These are phyloP conservation scores for Papilionanthe hybrid DNA, from an alignment of 116 monocot genomes.

Conservation along the genomic window DNA sequence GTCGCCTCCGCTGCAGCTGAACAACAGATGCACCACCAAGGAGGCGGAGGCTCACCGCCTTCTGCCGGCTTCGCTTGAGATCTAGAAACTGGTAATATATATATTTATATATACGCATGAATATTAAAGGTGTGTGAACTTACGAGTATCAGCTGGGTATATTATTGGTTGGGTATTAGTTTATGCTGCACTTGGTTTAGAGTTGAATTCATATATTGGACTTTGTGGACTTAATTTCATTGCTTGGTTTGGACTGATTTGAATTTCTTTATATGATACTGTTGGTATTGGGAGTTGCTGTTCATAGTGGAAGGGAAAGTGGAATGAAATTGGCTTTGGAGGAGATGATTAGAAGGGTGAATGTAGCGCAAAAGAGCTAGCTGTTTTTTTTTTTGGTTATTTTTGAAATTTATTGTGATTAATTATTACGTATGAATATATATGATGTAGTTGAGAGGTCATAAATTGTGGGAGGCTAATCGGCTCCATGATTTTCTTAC, in stretches of 20 bases:
- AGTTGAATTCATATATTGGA: no score
- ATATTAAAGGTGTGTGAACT: not conserved
- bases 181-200: not conserved
- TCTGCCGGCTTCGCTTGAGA: not conserved
- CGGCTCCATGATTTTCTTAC: no score
- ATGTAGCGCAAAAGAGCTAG: not conserved
- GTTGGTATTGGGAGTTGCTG: not conserved
- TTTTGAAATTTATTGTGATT: not conserved
- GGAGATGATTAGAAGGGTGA: not conserved
- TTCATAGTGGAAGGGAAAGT: not conserved
- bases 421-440: not conserved
- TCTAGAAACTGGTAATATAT: no score
- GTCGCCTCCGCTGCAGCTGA: not conserved
- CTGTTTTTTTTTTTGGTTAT: not conserved
- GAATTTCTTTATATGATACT: not conserved
- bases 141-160: not conserved
- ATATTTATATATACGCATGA: not conserved
- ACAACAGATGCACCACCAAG: not conserved
- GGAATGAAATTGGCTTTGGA: not conserved
- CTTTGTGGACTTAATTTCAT: no score
- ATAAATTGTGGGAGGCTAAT: no score
- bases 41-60: not conserved
- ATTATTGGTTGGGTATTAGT: not conserved
- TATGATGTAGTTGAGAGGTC: not conserved
- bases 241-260: not conserved